A percentile compares a stretch with the other conserved stretches of the same genome.
Conservation (phyloP, 2,329 filamentous ascomycete genomes). For the Rutstroemia sp. region DNA sequence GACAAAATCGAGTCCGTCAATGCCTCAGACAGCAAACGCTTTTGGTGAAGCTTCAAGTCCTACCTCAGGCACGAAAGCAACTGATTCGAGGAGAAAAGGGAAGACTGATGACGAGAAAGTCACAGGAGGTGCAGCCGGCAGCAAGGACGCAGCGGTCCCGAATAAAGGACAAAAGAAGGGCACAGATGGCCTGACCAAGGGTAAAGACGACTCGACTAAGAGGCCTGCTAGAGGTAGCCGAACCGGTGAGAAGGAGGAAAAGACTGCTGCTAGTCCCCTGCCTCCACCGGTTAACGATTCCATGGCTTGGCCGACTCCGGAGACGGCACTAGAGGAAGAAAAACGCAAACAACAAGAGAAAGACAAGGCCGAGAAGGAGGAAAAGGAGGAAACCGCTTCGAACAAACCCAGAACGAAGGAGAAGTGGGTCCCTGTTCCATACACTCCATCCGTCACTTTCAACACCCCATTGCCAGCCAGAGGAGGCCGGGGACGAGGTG, state of each 20-base stretch:
- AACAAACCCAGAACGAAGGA: conserved; percentile 61
- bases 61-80: conserved; percentile 23
- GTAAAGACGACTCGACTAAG: conserved; percentile 27
- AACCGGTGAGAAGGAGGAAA: conserved; percentile 28
- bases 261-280: conserved; percentile 28
- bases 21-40: conserved; percentile 11
- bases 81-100: conserved; percentile 34
- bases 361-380: conserved; percentile 58
- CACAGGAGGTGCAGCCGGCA: conserved; percentile 21
- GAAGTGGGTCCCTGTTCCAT: conserved; percentile 78
- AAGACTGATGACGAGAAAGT: conserved; percentile 35
- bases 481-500: conserved; percentile 42
- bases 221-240: conserved; percentile 26
- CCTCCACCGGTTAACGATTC: conserved; percentile 69
- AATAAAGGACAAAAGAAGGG: conserved; percentile 34
- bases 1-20: conserved; percentile 30
- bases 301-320: conserved; percentile 83
- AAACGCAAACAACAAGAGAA: conserved; percentile 67
- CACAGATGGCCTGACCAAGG: conserved; percentile 28
- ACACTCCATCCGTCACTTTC: conserved; percentile 79
- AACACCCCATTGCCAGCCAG: conserved; percentile 71
- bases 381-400: conserved; percentile 45
- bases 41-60: conserved; percentile 12
- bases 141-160: conserved; percentile 32
- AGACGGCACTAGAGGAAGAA: conserved; percentile 67